phyloP scores from a whole-genome alignment of 306 rosid species.

The Pachyrhizus erosus region DNA sequence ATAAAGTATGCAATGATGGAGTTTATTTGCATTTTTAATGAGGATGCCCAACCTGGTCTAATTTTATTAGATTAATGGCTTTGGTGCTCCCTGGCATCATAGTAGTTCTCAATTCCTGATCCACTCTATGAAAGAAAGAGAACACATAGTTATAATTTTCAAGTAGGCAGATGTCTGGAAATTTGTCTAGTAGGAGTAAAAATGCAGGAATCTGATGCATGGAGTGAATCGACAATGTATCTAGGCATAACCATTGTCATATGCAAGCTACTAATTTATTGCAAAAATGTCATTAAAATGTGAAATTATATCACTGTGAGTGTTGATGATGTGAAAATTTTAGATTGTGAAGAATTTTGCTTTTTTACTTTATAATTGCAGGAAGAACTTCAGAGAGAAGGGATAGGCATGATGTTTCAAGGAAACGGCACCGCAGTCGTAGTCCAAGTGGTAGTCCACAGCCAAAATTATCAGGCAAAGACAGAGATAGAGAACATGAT shows the following conservation, averaged over 20 bases:
- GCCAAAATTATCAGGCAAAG: constrained; percentile 64
- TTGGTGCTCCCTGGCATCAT: background rate
- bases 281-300: constrained; percentile 5
- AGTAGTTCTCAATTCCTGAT: background rate
- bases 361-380: constrained; percentile 41
- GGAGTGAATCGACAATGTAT: constrained; percentile 1
- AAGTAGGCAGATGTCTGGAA: background rate
- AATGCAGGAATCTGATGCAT: background rate
- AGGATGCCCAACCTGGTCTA: background rate
- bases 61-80: background rate
- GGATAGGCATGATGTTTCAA: constrained; percentile 70
- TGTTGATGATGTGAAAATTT: background rate
- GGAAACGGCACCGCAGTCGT: constrained; percentile 79
- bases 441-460: constrained; percentile 82
- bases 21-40: background rate
- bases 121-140: background rate
- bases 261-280: background rate
- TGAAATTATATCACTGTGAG: background rate
- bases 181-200: background rate
- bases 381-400: constrained; percentile 75
- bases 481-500: constrained; percentile 77
- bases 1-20: background rate
- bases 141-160: background rate
- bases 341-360: background rate
- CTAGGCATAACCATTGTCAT: constrained; percentile 1